Evolutionary conservation across 164 flowering plant species (phyloP).

Genomic region (Chimonanthus praecox): DNA sequence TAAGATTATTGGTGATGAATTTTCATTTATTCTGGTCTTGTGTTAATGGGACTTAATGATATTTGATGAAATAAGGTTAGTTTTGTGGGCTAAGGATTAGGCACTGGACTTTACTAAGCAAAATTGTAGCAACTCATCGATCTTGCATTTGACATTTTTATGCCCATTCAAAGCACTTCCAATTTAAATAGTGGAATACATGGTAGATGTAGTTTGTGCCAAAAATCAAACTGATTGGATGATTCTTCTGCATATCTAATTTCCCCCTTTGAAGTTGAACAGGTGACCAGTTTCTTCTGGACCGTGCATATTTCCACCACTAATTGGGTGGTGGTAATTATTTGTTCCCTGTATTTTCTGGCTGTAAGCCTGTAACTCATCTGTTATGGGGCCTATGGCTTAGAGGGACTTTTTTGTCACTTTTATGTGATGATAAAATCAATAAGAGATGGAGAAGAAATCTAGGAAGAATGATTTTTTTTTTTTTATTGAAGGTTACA

Average conservation of each 20-base stretch:
- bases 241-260: not conserved
- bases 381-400: not conserved
- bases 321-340: not conserved
- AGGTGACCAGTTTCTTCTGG: not conserved
- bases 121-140: not conserved
- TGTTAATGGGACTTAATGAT: too few relatives aligned
- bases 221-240: not conserved
- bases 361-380: not conserved
- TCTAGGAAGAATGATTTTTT: too few relatives aligned
- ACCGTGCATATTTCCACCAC: not conserved
- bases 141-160: not conserved
- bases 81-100: not conserved
- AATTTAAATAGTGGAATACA: not conserved
- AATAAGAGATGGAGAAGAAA: too few relatives aligned
- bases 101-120: not conserved
- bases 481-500: too few relatives aligned
- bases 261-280: not conserved
- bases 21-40: not conserved
- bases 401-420: not conserved
- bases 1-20: constrained; percentile 18
- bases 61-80: not conserved
- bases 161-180: not conserved
- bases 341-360: not conserved
- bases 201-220: not conserved
- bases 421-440: not conserved